Conservation (phyloP, 1,139 yeast species). For the Casaregolazyma suthepensis region DNA sequence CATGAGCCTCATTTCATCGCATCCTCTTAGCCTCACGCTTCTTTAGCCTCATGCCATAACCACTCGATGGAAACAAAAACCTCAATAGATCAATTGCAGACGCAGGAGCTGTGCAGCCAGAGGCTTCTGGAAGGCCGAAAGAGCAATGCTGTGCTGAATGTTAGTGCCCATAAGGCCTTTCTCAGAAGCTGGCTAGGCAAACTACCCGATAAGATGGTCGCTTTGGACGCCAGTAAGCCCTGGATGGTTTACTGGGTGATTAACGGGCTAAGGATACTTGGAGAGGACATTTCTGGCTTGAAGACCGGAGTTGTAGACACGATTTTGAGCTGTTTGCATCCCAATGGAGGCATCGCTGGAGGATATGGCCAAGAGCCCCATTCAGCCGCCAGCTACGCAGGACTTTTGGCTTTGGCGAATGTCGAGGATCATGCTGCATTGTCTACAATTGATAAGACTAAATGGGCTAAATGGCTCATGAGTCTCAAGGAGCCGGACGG, state of each 20-base stretch:
- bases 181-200: constrained; percentile 39
- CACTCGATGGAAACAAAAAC: constrained; percentile 3
- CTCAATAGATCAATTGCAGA: neutral
- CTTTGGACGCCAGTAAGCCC: constrained; percentile 79
- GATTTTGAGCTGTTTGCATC: constrained; percentile 29
- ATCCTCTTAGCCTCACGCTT: neutral
- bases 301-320: constrained; percentile 28
- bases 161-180: constrained; percentile 37
- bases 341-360: constrained; percentile 74
- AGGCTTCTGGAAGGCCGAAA: neutral
- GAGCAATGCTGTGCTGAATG: constrained; percentile 20
- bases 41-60: neutral
- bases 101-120: neutral
- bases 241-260: constrained; percentile 87
- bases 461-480: constrained; percentile 60
- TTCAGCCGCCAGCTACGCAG: constrained; percentile 81
- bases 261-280: constrained; percentile 47
- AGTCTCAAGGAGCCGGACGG: constrained; percentile 64
- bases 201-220: constrained; percentile 45
- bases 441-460: constrained; percentile 37
- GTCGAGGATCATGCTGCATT: constrained; percentile 43
- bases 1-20: neutral
- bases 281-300: constrained; percentile 25
- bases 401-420: constrained; percentile 54
- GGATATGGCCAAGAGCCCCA: constrained; percentile 79